Evolutionary conservation across 2,329 filamentous ascomycete genomes (phyloP), one percentile per base, ranked within the genome.

Genomic region (Colletotrichum sp.): DNA sequence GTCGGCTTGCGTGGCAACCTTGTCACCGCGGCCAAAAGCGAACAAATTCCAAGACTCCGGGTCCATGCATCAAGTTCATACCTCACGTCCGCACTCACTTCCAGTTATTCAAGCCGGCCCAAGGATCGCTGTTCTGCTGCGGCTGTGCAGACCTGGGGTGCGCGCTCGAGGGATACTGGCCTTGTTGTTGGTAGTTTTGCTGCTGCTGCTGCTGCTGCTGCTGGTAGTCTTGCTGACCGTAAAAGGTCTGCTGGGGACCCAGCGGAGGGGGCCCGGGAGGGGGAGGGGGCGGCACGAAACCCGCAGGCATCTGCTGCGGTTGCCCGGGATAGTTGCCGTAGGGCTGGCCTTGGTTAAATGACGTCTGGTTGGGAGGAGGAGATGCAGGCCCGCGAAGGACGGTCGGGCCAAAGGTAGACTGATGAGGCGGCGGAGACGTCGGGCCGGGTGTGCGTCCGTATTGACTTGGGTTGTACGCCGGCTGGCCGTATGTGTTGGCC

Each of bases 371-470:
- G 5, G 92, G 89, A 0, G 93, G 89, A 10, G 90, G 90, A 15
- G 90, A 91, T n/a, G 87, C 85, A 1, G 89, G 87, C 8, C 83
- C 83, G 32, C 84, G 81, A 78, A 84, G 83, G 24, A 81, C 83
- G 16, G 82, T 83, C 67, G 87, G 82, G 13, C 83, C 85, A 81
- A 90, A 90, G 2, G 85, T 86, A 3, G 87, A 86, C 81, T 94
- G 93, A 24, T 90, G 91, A 5, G 93, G 90, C 1, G 93, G 89
- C n/a, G 92, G 91, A 13, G 92, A 93, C 36, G 89, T 89, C 71
- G 91, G 87, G 3, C 89, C 89, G 3, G 90, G 87, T 34, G 89
- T 92, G 57, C 88, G 87, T n/a, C 90, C 90, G 80, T 90, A 92
- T 69, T 87, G 88, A 79, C 90, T 90, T 1, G 91, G 91, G 78